A percentile compares a stretch with the other conserved stretches of the same genome.
Conservation (phyloP, 2,329 filamentous ascomycete genomes). For the Calonectria pteridis region DNA sequence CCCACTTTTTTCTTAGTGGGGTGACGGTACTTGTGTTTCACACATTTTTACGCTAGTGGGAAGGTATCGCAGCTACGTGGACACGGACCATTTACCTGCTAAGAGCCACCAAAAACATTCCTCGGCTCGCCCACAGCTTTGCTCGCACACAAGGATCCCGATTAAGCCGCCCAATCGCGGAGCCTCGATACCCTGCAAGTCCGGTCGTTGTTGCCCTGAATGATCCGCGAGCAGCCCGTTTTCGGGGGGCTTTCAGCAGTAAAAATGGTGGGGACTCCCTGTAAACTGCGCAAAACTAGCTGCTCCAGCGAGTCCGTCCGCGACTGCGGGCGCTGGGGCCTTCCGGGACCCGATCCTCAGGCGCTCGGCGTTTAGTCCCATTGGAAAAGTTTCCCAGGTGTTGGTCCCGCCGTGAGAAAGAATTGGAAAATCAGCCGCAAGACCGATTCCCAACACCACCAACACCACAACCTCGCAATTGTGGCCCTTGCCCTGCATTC, state of each 20-base stretch:
- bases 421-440: constrained; percentile 34
- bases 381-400: constrained; percentile 45
- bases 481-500: neutral
- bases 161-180: constrained; percentile 30
- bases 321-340: neutral
- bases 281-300: constrained; percentile 12
- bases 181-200: neutral
- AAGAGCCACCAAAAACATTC: constrained; percentile 4
- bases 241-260: constrained; percentile 9
- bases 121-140: constrained; percentile 3
- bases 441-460: constrained; percentile 4
- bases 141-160: neutral
- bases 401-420: constrained; percentile 36
- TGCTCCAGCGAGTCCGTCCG: neutral
- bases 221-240: constrained; percentile 31
- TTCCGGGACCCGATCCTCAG: neutral
- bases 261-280: constrained; percentile 25
- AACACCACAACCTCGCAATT: constrained; percentile 18
- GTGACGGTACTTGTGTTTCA: neutral
- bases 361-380: constrained; percentile 18
- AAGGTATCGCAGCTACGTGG: neutral
- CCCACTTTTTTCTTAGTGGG: constrained; percentile 10
- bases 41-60: neutral
- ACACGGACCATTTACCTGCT: neutral
- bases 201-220: constrained; percentile 34